Conservation (phyloP, 176 grass and related monocot species). For the Oryza australiensis region DNA sequence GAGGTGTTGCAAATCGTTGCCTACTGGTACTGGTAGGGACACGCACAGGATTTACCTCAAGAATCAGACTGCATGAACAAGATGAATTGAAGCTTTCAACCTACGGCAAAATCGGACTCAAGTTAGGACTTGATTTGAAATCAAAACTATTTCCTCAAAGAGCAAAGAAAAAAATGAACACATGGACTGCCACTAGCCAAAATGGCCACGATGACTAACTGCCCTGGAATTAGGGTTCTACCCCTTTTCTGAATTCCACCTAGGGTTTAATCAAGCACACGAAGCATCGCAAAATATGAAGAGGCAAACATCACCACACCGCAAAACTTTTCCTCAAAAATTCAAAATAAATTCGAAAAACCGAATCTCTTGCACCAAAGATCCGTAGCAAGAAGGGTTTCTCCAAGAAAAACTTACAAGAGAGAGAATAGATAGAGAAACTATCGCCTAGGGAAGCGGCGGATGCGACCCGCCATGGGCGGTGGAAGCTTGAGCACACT, state of each 20-base stretch:
- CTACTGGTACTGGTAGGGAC: too few relatives aligned
- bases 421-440: neutral
- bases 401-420: neutral
- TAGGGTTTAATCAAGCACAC: conserved; percentile 3
- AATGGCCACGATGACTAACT: neutral
- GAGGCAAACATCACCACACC: neutral
- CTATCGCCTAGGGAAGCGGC: neutral
- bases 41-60: too few relatives aligned
- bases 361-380: neutral
- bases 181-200: neutral
- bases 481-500: neutral
- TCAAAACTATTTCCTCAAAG: too few relatives aligned
- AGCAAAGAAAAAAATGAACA: too few relatives aligned
- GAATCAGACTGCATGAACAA: too few relatives aligned
- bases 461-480: neutral
- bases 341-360: neutral
- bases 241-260: neutral
- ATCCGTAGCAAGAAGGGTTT: neutral
- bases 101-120: conserved; percentile 16
- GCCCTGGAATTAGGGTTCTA: neutral
- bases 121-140: neutral
- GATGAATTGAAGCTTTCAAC: neutral
- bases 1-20: too few relatives aligned
- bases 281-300: neutral
- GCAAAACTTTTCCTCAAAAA: neutral